These are phyloP conservation scores for Ramularia collo-cygni DNA, from an alignment of 2,329 filamentous ascomycete genomes.

Conservation along the genomic window DNA sequence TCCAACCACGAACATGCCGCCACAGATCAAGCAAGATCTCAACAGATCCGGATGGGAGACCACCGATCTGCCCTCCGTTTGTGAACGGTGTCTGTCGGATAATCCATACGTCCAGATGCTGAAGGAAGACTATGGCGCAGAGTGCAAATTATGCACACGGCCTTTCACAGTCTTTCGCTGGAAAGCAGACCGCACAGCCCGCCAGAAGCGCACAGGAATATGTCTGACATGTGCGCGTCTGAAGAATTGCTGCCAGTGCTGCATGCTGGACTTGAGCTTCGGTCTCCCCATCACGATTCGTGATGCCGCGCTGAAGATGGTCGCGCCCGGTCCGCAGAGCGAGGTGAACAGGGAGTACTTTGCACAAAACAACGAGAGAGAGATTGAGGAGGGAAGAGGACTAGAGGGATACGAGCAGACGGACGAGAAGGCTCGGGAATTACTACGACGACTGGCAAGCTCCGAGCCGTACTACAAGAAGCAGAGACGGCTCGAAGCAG, in stretches of 20 bases:
- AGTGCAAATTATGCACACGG: conserved; percentile 71
- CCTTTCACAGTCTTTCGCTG: conserved; percentile 95
- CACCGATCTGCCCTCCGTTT: conserved; percentile 81
- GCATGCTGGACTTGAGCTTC: conserved; percentile 96
- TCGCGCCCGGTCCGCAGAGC: conserved; percentile 84
- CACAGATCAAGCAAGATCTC: conserved; percentile 92
- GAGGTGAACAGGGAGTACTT: conserved; percentile 96
- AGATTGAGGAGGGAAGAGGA: conserved; percentile 84
- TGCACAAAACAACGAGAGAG: conserved; percentile 92
- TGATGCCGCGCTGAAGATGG: conserved; percentile 96
- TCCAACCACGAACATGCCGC: conserved; percentile 53
- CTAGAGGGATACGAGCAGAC: conserved; percentile 93
- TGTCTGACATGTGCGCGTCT: conserved; percentile 93
- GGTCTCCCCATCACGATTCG: conserved; percentile 90
- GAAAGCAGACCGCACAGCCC: conserved; percentile 85
- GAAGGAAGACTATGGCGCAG: conserved; percentile 84
- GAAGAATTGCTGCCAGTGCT: conserved; percentile 98
- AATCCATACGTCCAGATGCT: conserved; percentile 99
- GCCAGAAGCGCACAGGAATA: conserved; percentile 89
- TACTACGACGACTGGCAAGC: conserved; percentile 74
- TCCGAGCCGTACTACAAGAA: conserved; percentile 96
- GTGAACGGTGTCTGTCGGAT: conserved; percentile 87
- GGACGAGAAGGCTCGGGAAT: conserved; percentile 89
- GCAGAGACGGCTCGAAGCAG: conserved; percentile 58
- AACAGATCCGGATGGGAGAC: conserved; percentile 96